These are phyloP conservation scores for Yamadazyma paraphyllophila DNA, from an alignment of 805 yeast genomes.

Conservation along the genomic window DNA sequence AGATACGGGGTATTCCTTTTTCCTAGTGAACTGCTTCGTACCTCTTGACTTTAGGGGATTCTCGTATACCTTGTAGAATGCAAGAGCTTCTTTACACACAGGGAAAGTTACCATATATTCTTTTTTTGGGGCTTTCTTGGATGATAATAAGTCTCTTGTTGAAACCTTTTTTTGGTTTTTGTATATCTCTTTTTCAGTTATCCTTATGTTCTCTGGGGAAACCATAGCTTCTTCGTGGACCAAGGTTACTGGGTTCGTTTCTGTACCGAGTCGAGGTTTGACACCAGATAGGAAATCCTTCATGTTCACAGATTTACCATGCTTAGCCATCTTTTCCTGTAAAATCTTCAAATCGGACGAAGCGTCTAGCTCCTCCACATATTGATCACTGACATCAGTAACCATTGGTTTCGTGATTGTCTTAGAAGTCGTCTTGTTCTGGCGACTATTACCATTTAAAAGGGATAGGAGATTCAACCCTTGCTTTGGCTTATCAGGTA, in stretches of 20 bases:
- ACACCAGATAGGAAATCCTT: slow-evolving; percentile 8
- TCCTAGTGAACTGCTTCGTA: slow-evolving; percentile 11
- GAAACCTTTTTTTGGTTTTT: slow-evolving; percentile 22
- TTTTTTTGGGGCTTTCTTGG: slow-evolving; percentile 21
- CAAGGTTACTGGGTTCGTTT: neutral
- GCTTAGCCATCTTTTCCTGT: slow-evolving; percentile 8
- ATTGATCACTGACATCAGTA: neutral
- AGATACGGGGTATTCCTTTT: slow-evolving; percentile 1
- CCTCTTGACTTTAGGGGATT: slow-evolving; percentile 31
- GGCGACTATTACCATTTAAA: too few relatives aligned
- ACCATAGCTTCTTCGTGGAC: too few relatives aligned
- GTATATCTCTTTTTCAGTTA: slow-evolving; percentile 22
- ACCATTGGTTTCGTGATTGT: too few relatives aligned
- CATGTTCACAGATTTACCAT: slow-evolving; percentile 8
- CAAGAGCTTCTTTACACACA: slow-evolving; percentile 23
- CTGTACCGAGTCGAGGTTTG: slow-evolving; percentile 4
- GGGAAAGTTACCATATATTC: slow-evolving; percentile 21
- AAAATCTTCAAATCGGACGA: neutral
- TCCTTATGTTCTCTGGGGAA: too few relatives aligned
- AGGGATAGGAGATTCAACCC: too few relatives aligned
- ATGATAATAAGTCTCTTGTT: slow-evolving; percentile 48
- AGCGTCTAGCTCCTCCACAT: neutral
- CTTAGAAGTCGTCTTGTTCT: too few relatives aligned
- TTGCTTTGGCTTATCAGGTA: too few relatives aligned
- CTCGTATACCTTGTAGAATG: slow-evolving; percentile 23